Conservation (phyloP, 208 protist species). For the Endotrypanum monterogeii region DNA sequence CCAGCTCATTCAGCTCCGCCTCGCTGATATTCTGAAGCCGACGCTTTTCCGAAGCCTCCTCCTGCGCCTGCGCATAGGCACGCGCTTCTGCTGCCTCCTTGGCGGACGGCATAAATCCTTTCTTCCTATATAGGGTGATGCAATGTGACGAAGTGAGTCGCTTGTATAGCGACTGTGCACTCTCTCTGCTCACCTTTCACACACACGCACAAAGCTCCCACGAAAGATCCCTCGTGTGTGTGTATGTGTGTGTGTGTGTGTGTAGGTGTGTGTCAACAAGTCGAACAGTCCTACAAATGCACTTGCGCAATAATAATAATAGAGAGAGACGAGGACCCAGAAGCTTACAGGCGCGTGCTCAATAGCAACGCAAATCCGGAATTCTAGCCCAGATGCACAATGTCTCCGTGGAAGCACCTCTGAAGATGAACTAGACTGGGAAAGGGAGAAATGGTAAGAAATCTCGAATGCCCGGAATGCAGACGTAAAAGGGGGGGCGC, state of each 20-base stretch:
- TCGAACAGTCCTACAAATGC: too few species aligned
- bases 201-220: too few species aligned
- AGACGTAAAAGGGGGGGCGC: neutral
- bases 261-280: too few species aligned
- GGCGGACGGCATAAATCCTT: conserved; percentile 24
- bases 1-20: conserved; percentile 69
- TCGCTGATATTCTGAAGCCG: conserved; percentile 42
- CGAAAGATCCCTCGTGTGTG: too few species aligned
- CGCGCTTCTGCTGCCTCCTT: conserved; percentile 34
- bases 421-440: too few species aligned
- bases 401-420: neutral
- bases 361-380: neutral
- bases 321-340: neutral
- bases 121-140: neutral
- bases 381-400: neutral
- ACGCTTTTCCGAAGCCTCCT: conserved; percentile 27
- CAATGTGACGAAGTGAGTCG: neutral
- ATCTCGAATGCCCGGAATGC: too few species aligned
- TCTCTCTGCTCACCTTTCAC: neutral
- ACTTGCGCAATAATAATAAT: neutral
- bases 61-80: conserved; percentile 26
- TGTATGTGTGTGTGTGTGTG: too few species aligned
- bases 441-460: too few species aligned
- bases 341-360: neutral
- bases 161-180: neutral